Evolutionary conservation across 108 stramenopile genomes (phyloP), one percentile per base, ranked within the genome.

Genomic region (Skeletonema costatum): DNA sequence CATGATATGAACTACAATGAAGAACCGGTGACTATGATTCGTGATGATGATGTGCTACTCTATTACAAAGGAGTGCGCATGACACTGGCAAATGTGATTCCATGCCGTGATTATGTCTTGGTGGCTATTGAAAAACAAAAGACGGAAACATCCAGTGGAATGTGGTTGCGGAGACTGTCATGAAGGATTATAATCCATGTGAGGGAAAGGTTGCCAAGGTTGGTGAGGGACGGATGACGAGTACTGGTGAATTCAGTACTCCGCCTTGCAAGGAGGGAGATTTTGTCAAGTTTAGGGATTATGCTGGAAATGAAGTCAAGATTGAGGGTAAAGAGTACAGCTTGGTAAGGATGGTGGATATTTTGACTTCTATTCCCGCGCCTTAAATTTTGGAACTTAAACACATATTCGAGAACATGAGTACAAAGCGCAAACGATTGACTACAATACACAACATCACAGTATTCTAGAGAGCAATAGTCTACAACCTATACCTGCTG

Each of bases 221-320:
- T 16, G 98, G 98, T 0, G 92, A 95, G 66, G 98, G 98, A 13
- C 68, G 97, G 44, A 93, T 96, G 87, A 88, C 92, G 3, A 86
- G 87, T 41, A 94, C 75, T 39, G 98, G 98, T 11, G 73, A 94
- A 69, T 83, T 95, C 38, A 86, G 89, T 21, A 36, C 80, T 1
- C 74, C 85, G 31, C 93, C 89, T 19, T 90, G 93, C 25, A 70
- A 87, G 68, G 83, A 86, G 5, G 98, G 98, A 30, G 97, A 98
- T 68, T 66, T 73, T 31, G 95, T 98, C 56, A 97, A 98, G 81
- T 98, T 98, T 76, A 89, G 88, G 74, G 97, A 98, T 66, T 98
- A 96, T 79, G 93, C 96, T 39, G 97, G 97, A 66, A 95, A 93
- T 66, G 96, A 95, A 71, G 90, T 98, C 16, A 93, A 85, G 77